Percentiles rank a stretch among this genome's conserved stretches.
Conservation (phyloP, 1,139 yeast genomes). For the Blastobotrys malaysiensis region DNA sequence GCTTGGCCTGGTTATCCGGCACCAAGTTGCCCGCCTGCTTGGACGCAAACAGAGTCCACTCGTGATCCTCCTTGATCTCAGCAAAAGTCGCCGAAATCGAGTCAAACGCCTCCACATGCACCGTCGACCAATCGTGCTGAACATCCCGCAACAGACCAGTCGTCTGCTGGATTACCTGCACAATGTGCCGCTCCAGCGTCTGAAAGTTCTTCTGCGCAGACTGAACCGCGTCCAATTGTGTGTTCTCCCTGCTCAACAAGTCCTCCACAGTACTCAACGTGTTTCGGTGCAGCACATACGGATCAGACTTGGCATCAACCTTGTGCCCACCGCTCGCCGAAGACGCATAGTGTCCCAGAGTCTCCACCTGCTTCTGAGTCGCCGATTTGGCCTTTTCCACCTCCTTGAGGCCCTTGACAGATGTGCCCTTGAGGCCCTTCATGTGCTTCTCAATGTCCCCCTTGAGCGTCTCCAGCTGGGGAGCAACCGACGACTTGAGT, state of each 20-base stretch:
- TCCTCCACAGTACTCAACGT: conserved; percentile 35
- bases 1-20: conserved; percentile 34
- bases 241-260: conserved; percentile 43
- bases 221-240: conserved; percentile 39
- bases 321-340: conserved; percentile 23
- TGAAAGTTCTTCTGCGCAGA: conserved; percentile 39
- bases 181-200: conserved; percentile 41
- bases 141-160: conserved; percentile 31
- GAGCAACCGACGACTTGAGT: conserved; percentile 31
- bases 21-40: conserved; percentile 32
- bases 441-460: conserved; percentile 39
- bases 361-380: conserved; percentile 37
- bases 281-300: conserved; percentile 40
- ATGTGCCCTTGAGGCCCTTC: conserved; percentile 35
- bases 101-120: conserved; percentile 28
- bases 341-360: conserved; percentile 32
- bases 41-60: conserved; percentile 41
- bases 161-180: conserved; percentile 40
- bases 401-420: conserved; percentile 35
- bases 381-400: conserved; percentile 33
- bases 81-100: conserved; percentile 32
- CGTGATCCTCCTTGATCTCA: conserved; percentile 36
- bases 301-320: conserved; percentile 41
- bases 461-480: conserved; percentile 33
- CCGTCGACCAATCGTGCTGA: conserved; percentile 29